Percentiles rank a stretch among this genome's conserved stretches.
Conservation (phyloP, 225 moss, liverwort and hornwort genomes). For the Sphagnum contortum region DNA sequence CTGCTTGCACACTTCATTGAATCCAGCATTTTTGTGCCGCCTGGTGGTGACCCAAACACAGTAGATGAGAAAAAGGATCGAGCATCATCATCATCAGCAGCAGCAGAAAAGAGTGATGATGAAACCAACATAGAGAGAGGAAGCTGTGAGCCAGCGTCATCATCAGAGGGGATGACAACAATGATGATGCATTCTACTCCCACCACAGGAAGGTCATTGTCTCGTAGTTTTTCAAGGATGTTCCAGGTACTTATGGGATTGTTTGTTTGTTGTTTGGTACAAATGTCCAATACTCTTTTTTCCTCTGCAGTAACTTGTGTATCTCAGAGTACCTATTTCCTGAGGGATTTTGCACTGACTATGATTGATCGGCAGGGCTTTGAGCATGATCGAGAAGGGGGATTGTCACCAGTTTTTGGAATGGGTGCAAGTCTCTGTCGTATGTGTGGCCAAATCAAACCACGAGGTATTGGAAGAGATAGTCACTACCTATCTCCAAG, state of each 20-base stretch:
- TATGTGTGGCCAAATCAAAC: constrained; percentile 26
- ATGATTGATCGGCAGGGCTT: constrained; percentile 25
- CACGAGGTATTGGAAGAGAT: constrained; percentile 17
- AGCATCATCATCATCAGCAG: no score
- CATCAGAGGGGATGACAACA: no score
- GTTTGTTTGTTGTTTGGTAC: constrained; percentile 6
- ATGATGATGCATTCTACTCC: neutral
- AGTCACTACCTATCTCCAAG: constrained; percentile 5
- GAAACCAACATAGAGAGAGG: constrained; percentile 1
- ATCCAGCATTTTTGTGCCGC: neutral
- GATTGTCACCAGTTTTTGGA: constrained; percentile 37
- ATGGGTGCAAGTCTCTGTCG: constrained; percentile 24
- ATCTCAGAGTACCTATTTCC: no score
- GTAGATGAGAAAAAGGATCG: no score
- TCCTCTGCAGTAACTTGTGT: no score
- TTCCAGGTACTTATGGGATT: constrained; percentile 24
- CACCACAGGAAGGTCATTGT: constrained; percentile 2
- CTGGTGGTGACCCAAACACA: no score
- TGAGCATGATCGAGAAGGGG: constrained; percentile 38
- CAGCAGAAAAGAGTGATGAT: neutral
- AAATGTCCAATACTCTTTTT: no score
- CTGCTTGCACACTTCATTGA: constrained; percentile 36
- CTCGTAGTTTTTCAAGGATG: constrained; percentile 20
- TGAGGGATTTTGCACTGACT: no score
- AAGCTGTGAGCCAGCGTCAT: no score